Evolutionary conservation across 257 asterid species (phyloP).

Genomic region (Nicotiana obtusifolia): DNA sequence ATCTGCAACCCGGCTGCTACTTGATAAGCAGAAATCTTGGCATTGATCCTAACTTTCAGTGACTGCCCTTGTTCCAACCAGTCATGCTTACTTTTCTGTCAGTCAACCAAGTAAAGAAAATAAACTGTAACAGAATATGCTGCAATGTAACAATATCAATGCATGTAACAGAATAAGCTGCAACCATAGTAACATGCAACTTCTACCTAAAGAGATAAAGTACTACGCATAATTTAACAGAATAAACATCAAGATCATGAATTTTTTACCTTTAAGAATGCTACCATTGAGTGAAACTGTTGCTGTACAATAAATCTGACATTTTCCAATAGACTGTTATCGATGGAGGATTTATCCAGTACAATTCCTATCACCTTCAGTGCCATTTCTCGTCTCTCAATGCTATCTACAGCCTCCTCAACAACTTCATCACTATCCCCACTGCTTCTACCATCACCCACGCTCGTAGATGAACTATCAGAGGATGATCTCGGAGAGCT

Average conservation of each 20-base stretch:
- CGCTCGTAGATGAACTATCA: no score
- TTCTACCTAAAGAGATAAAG: background rate
- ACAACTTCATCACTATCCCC: no score
- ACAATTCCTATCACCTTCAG: conserved; percentile 56
- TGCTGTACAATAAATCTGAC: conserved; percentile 57
- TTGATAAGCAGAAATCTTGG: conserved; percentile 75
- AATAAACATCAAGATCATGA: background rate
- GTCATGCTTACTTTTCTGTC: conserved; percentile 81
- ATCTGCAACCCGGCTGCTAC: conserved; percentile 77
- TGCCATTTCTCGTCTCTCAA: conserved; percentile 65
- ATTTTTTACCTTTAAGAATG: conserved; percentile 62
- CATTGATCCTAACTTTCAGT: conserved; percentile 72
- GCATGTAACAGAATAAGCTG: background rate
- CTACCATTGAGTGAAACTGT: conserved; percentile 68
- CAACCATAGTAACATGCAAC: background rate
- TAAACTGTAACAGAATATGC: background rate
- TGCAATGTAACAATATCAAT: background rate
- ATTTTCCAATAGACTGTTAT: conserved; percentile 55
- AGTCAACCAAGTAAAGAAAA: conserved; percentile 19
- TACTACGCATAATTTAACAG: background rate
- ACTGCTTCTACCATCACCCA: no score
- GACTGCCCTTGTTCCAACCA: conserved; percentile 91
- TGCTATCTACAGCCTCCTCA: conserved; percentile 57
- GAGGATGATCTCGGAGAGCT: no score
- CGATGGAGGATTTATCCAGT: conserved; percentile 46